A percentile compares a stretch with the other conserved stretches of the same genome.
These are phyloP conservation scores for Micractinium conductrix DNA, from an alignment of 139 green algal species.

Conservation along the genomic window DNA sequence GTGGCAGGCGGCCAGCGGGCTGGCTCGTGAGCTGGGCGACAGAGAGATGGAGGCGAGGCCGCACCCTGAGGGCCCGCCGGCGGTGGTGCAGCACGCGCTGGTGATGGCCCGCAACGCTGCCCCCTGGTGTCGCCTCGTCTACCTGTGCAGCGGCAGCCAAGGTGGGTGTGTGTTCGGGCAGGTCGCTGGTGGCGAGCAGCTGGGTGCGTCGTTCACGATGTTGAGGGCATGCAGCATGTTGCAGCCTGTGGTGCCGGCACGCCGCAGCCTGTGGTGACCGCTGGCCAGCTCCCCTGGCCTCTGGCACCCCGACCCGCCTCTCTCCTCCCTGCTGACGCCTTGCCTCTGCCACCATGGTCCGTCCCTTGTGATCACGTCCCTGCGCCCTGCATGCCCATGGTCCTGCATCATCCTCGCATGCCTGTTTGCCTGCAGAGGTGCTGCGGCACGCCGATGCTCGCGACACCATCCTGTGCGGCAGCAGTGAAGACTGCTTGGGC, in stretches of 20 bases:
- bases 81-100: neutral
- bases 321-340: too few species aligned
- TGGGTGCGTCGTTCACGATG: neutral
- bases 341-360: too few species aligned
- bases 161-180: neutral
- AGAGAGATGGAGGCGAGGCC: too few species aligned
- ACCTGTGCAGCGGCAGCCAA: neutral
- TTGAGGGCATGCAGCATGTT: neutral
- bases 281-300: neutral
- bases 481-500: too few species aligned
- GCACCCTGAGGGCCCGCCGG: too few species aligned
- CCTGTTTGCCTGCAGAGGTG: too few species aligned
- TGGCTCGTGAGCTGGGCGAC: neutral
- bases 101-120: neutral
- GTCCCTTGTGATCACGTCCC: too few species aligned
- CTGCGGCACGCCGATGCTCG: too few species aligned
- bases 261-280: neutral
- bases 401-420: too few species aligned
- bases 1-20: neutral
- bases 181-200: neutral
- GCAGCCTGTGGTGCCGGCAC: neutral
- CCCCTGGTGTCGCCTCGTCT: constrained; percentile 8
- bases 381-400: too few species aligned
- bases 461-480: too few species aligned
- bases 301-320: neutral